Conservation (phyloP, 1,284 basidiomycete genomes). For the Fomitiporia mediterranea region DNA sequence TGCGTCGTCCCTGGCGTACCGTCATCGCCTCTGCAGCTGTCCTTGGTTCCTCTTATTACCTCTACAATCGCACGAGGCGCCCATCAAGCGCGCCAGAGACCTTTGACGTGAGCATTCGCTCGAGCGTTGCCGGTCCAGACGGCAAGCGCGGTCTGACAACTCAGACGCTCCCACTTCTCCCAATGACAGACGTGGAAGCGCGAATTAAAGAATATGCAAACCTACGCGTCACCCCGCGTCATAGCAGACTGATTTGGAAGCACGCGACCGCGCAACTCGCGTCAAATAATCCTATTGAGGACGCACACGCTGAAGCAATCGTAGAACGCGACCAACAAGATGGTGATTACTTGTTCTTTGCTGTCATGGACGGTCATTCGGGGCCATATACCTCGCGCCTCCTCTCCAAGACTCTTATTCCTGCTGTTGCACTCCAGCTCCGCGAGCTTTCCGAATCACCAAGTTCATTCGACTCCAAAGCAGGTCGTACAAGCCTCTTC, state of each 20-base stretch:
- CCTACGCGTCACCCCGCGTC: constrained; percentile 40
- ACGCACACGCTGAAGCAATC: constrained; percentile 73
- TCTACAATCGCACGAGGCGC: constrained; percentile 36
- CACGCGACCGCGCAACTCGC: constrained; percentile 76
- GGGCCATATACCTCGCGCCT: constrained; percentile 83
- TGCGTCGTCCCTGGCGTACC: constrained; percentile 64
- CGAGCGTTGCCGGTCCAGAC: constrained; percentile 42
- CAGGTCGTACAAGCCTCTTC: constrained; percentile 31
- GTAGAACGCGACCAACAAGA: constrained; percentile 56
- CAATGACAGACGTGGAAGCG: constrained; percentile 51
- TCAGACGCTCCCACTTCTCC: constrained; percentile 51
- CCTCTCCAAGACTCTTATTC: constrained; percentile 82
- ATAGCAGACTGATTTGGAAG: constrained; percentile 57
- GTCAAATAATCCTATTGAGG: constrained; percentile 89
- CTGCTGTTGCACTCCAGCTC: constrained; percentile 81
- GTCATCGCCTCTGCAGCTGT: constrained; percentile 42
- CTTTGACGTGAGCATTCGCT: constrained; percentile 53
- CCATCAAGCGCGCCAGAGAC: constrained; percentile 28
- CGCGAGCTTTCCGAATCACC: constrained; percentile 43
- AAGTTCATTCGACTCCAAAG: constrained; percentile 23
- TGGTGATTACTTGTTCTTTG: constrained; percentile 78
- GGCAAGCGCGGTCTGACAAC: constrained; percentile 53
- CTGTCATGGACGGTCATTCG: constrained; percentile 91
- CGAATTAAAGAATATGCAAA: constrained; percentile 56
- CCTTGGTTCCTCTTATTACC: constrained; percentile 47